Conservation (phyloP, 2,329 filamentous ascomycete genomes). For the Lasiodiplodia theobromae region DNA sequence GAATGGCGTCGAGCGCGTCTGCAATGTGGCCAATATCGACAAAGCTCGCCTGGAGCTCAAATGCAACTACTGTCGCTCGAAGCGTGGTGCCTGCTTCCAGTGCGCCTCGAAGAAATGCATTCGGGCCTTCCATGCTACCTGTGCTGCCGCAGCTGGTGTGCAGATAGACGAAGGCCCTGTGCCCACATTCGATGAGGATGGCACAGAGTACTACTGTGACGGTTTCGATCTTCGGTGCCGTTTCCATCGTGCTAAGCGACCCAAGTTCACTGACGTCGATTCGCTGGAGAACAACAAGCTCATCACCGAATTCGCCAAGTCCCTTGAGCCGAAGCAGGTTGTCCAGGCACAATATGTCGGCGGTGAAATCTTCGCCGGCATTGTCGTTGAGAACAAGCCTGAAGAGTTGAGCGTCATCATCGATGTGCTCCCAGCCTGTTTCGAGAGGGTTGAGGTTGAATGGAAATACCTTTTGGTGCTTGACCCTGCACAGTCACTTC, state of each 20-base stretch:
- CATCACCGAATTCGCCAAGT: conserved; percentile 71
- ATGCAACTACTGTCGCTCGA: conserved; percentile 92
- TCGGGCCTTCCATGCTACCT: conserved; percentile 92
- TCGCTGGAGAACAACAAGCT: conserved; percentile 73
- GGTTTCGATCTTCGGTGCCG: conserved; percentile 94
- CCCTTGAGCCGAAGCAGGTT: conserved; percentile 74
- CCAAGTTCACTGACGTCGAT: conserved; percentile 74
- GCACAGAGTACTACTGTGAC: conserved; percentile 89
- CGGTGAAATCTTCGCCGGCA: conserved; percentile 88
- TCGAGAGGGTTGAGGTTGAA: conserved; percentile 76
- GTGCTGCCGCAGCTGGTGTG: conserved; percentile 88
- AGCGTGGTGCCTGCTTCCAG: conserved; percentile 95
- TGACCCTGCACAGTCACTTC: conserved; percentile 71
- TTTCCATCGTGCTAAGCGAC: conserved; percentile 88
- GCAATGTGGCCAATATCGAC: conserved; percentile 80
- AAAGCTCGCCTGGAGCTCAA: conserved; percentile 90
- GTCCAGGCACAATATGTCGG: conserved; percentile 86
- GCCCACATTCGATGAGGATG: conserved; percentile 87
- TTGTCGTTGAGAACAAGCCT: conserved; percentile 81
- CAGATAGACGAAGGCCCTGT: conserved; percentile 88
- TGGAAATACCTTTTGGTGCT: conserved; percentile 85
- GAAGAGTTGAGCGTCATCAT: conserved; percentile 79
- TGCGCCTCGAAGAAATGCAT: conserved; percentile 95
- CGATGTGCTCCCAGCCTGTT: conserved; percentile 80
- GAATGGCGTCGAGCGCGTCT: conserved; percentile 75